These are phyloP conservation scores for Mucor lusitanicus DNA, from an alignment of 371 early-diverging fungal genomes.

Conservation along the genomic window DNA sequence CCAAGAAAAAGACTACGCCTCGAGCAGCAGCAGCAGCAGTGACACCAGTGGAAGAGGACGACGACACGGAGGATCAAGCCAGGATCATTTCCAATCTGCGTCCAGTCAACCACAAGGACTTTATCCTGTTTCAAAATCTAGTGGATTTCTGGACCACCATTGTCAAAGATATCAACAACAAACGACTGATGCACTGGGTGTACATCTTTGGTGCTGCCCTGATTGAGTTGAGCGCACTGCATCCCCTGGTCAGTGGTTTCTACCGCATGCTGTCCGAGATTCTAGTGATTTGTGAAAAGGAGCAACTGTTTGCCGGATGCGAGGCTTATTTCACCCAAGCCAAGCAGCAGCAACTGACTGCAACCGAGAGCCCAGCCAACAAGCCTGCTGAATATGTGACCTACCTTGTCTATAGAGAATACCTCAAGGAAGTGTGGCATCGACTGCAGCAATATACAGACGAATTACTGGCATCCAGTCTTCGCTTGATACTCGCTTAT, in stretches of 20 bases:
- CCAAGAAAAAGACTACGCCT: background rate
- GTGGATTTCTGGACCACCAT: conserved; percentile 69
- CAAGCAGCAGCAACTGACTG: background rate
- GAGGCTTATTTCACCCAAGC: conserved; percentile 8
- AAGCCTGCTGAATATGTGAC: conserved; percentile 25
- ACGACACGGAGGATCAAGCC: background rate
- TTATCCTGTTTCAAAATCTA: conserved; percentile 67
- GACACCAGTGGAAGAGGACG: conserved; percentile 5
- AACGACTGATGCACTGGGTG: conserved; percentile 62
- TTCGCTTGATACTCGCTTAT: conserved; percentile 63
- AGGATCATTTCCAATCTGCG: conserved; percentile 29
- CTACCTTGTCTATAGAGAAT: conserved; percentile 51
- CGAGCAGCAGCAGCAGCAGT: background rate
- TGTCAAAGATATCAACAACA: conserved; percentile 45
- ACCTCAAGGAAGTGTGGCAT: conserved; percentile 61
- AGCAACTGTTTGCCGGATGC: conserved; percentile 36
- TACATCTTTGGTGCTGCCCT: conserved; percentile 54
- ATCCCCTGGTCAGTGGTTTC: conserved; percentile 76
- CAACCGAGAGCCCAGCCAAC: too few species aligned
- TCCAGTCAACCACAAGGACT: conserved; percentile 67
- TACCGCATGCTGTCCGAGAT: conserved; percentile 68
- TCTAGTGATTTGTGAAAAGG: conserved; percentile 46
- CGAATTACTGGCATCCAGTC: conserved; percentile 72
- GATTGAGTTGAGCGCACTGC: conserved; percentile 53
- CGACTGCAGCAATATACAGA: conserved; percentile 74